These are phyloP conservation scores for Luffa acutangula DNA, from an alignment of 306 rosid genomes.

Conservation along the genomic window DNA sequence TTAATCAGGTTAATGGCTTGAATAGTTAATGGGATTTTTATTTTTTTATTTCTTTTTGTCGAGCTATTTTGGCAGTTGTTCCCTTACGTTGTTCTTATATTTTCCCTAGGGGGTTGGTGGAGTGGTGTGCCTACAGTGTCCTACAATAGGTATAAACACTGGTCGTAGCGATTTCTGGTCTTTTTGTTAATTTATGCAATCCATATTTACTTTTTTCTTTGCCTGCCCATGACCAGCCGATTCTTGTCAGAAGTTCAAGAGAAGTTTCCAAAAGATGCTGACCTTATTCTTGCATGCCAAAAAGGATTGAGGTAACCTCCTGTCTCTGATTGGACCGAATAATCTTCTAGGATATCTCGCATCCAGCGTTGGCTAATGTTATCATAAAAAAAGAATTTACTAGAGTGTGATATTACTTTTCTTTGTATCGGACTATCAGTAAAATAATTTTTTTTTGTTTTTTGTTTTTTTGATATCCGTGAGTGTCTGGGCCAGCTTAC, in stretches of 20 bases:
- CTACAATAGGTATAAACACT: conserved; percentile 40
- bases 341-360: neutral
- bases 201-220: conserved; percentile 14
- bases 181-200: conserved; percentile 10
- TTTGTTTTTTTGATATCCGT: too few relatives aligned
- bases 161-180: conserved; percentile 2
- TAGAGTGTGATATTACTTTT: neutral
- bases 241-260: conserved; percentile 63
- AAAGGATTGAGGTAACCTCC: conserved; percentile 70
- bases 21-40: neutral
- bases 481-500: too few relatives aligned
- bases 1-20: neutral
- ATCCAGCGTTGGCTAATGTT: neutral
- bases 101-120: conserved; percentile 90
- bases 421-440: neutral
- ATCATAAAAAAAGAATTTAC: neutral
- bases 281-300: conserved; percentile 87
- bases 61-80: conserved; percentile 2
- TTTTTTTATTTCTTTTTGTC: neutral
- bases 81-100: conserved; percentile 10
- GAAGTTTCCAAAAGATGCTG: conserved; percentile 69
- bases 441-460: too few relatives aligned
- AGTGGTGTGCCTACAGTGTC: conserved; percentile 81
- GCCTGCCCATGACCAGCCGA: conserved; percentile 35
- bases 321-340: conserved; percentile 5